Evolutionary conservation across 2,329 filamentous ascomycete genomes (phyloP).

Genomic region (Fusarium beomiforme): DNA sequence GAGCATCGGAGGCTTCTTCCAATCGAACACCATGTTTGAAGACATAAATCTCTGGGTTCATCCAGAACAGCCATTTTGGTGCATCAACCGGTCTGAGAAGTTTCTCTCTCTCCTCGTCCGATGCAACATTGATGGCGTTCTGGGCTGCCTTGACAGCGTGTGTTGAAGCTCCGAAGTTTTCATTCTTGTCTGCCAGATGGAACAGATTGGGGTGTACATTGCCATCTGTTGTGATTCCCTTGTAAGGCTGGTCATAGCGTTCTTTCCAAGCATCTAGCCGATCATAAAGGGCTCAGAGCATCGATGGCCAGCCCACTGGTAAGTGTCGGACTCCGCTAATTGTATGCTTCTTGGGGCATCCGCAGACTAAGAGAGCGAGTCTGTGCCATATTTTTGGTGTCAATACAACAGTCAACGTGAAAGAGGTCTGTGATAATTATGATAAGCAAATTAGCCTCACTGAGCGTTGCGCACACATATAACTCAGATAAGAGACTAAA

Average conservation of each 20-base stretch:
- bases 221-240: conserved; percentile 20
- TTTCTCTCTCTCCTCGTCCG: conserved; percentile 53
- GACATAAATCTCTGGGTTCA: conserved; percentile 76
- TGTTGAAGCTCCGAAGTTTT: conserved; percentile 9
- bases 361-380: neutral
- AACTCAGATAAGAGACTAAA: neutral
- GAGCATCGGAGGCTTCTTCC: conserved; percentile 61
- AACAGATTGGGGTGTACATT: conserved; percentile 1
- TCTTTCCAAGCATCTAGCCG: conserved; percentile 24
- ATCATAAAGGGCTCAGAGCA: conserved; percentile 32
- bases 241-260: conserved; percentile 9
- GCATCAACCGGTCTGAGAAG: conserved; percentile 70
- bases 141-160: neutral
- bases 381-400: neutral
- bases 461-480: neutral
- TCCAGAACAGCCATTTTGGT: conserved; percentile 73
- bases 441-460: neutral
- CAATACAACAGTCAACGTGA: no score
- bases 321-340: conserved; percentile 16
- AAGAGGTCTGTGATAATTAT: neutral
- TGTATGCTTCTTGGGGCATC: conserved; percentile 17
- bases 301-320: conserved; percentile 19
- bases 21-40: conserved; percentile 73
- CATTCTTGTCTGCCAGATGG: conserved; percentile 1
- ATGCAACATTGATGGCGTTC: neutral